Conservation (phyloP, 75 land plant genomes). For the Ceratopteris richardii region DNA sequence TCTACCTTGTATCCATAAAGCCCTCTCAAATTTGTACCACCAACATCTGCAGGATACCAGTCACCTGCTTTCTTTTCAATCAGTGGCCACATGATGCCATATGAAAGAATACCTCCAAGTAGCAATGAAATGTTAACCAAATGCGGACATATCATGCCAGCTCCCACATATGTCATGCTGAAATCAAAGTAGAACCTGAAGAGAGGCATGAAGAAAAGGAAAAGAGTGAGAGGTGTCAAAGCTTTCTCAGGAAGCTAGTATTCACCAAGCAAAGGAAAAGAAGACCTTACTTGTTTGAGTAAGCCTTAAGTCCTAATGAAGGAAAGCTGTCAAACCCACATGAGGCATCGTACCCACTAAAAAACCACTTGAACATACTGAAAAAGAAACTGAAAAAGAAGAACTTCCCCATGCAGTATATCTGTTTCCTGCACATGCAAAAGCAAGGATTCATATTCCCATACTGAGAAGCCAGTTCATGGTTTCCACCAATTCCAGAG, state of each 20-base stretch:
- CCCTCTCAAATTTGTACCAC: conserved; percentile 39
- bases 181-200: conserved; percentile 55
- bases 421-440: conserved; percentile 48
- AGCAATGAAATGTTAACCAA: conserved; percentile 49
- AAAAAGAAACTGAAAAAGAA: conserved; percentile 55
- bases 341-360: conserved; percentile 37
- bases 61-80: conserved; percentile 36
- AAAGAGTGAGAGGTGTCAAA: neutral
- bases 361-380: conserved; percentile 78
- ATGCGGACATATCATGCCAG: conserved; percentile 59
- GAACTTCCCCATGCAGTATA: conserved; percentile 35
- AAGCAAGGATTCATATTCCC: too few species aligned
- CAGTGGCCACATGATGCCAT: conserved; percentile 57
- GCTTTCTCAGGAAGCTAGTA: neutral
- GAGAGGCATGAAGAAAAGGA: neutral
- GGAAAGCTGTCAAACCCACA: conserved; percentile 56
- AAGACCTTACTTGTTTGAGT: conserved; percentile 11
- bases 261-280: neutral
- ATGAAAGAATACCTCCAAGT: conserved; percentile 54
- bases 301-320: conserved; percentile 9
- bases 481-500: too few species aligned
- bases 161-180: conserved; percentile 51
- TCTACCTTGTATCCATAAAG: conserved; percentile 56
- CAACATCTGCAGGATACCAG: conserved; percentile 44
- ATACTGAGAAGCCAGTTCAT: too few species aligned